Evolutionary conservation across 495 filamentous ascomycete species (phyloP).

Genomic region (Pyrenula aspistea): DNA sequence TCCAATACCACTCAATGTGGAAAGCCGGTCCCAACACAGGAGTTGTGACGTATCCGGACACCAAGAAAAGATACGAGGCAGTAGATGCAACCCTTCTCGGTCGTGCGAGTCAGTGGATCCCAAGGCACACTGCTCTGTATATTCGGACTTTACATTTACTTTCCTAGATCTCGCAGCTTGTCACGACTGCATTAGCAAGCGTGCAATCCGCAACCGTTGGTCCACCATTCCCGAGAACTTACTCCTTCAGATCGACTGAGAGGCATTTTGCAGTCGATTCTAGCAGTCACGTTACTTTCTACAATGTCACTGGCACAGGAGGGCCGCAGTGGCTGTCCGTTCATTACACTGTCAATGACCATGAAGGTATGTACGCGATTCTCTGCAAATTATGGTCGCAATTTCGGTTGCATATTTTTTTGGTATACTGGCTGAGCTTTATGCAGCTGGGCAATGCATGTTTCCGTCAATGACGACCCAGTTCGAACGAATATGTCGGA

Average conservation of each 20-base stretch:
- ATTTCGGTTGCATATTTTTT: background rate
- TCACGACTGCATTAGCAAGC: background rate
- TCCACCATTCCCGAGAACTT: background rate
- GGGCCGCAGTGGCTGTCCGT: slow-evolving; percentile 43
- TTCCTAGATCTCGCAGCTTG: background rate
- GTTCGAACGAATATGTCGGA: background rate
- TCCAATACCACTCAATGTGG: background rate
- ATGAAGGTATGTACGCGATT: background rate
- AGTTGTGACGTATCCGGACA: slow-evolving; percentile 31
- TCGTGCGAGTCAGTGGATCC: background rate
- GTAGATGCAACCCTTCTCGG: slow-evolving; percentile 30
- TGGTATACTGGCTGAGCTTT: background rate
- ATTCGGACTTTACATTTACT: too few relatives aligned
- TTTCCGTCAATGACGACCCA: background rate
- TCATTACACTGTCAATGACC: slow-evolving; percentile 20
- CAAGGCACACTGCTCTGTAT: too few relatives aligned
- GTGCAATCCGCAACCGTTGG: background rate
- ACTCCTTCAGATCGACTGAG: background rate
- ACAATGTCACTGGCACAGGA: slow-evolving; percentile 31
- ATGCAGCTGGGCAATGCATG: background rate
- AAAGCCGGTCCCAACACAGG: slow-evolving; percentile 5
- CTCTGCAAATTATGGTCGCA: background rate
- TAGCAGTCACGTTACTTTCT: slow-evolving; percentile 37
- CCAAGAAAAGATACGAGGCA: slow-evolving; percentile 35
- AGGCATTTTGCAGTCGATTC: slow-evolving; percentile 27